Base-by-base conservation (phyloP, 176 grass and related monocot genomes). In the Bolboschoenus planiculmis region DNA sequence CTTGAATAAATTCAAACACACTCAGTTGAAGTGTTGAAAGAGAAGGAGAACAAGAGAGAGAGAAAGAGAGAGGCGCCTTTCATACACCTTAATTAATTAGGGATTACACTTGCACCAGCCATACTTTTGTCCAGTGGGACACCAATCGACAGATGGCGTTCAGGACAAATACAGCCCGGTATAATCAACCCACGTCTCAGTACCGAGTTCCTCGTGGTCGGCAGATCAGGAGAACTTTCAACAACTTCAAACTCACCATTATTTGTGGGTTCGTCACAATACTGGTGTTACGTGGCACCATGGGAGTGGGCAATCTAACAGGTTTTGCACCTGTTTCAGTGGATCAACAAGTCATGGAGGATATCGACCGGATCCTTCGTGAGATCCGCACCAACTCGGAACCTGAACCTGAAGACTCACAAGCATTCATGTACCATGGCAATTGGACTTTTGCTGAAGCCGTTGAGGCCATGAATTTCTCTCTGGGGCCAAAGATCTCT, bases 311-410 rank as follows among this genome's bases (percentile, higher is more conserved):
- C 67, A 21, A 73, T 44, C 35, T 73, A 10, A 18, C 5, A 3
- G 35, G 15, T 73, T 44, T 4, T 68, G 74, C 31, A 44, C 36
- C n/a, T 29, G 73, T n/a, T n/a, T n/a, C 65, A 10, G 16, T 39
- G 0, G 58, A 61, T 24, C 39, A 39, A 44, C 57, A 60, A 79
- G 85, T 87, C 66, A 34, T 87, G 53, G 85, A 87, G 85, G 86
- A 87, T 34, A 83, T 87, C n/a, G 86, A 87, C 43, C 86, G 81
- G 29, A 67, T 87, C 58, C 70, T 87, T 60, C 86, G 81, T 7
- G 81, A 87, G 71, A 84, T 87, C 42, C 86, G 81, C 31, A 83
- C 80, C 4, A 70, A 87, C 56, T 64, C 56, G 4, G 86, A 87
- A 11, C 44, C 80, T 5, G 86, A 87, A 20, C 20, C 67, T 0